A percentile compares a stretch with the other conserved stretches of the same genome.
Evolutionary conservation across 148 eudicot species (phyloP).

Genomic region (Cornus suecica): DNA sequence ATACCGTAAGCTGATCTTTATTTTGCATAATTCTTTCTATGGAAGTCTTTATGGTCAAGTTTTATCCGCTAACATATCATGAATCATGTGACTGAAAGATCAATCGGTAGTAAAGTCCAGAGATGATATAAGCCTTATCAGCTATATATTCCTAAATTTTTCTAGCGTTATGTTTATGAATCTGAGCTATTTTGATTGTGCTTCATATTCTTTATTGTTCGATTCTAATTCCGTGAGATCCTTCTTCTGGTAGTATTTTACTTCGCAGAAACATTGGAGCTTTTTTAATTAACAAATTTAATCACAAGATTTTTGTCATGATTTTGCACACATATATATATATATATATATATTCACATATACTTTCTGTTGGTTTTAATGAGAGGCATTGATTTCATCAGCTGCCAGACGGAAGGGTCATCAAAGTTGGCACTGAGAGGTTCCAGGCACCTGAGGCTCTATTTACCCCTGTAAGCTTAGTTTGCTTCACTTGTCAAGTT

Average conservation of each 20-base stretch:
- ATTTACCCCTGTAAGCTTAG: constrained; percentile 80
- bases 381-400: constrained; percentile 24
- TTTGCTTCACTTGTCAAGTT: not conserved
- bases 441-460: constrained; percentile 99
- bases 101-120: not conserved
- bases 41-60: not conserved
- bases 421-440: constrained; percentile 95
- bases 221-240: too few species aligned
- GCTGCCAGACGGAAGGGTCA: constrained; percentile 97
- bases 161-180: not conserved
- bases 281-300: too few species aligned
- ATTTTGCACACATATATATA: not conserved
- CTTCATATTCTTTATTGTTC: not conserved
- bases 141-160: too few species aligned
- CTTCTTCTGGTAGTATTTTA: too few species aligned
- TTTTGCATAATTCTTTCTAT: not conserved
- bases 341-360: too few species aligned
- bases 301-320: not conserved
- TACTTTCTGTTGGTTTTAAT: constrained; percentile 1
- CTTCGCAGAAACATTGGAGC: too few species aligned
- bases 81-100: not conserved
- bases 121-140: too few species aligned
- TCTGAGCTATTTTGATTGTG: not conserved
- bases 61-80: not conserved
- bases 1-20: constrained; percentile 65